phyloP scores from a whole-genome alignment of 1,139 yeast species.

The Pneumocystis canis region DNA sequence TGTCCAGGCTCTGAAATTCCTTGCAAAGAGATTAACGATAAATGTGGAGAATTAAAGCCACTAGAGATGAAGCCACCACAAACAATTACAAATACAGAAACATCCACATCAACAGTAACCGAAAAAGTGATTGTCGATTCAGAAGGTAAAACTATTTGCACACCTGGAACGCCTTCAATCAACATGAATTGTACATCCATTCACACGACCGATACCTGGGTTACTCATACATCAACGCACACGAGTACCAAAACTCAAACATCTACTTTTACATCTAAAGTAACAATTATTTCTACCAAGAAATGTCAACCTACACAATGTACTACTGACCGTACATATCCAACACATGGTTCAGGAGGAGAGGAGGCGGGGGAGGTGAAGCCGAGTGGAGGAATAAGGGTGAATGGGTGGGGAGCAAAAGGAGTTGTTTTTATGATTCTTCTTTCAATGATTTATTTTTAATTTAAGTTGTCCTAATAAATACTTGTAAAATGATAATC shows the following conservation, averaged over 20 bases:
- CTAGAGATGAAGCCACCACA: background rate
- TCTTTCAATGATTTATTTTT: too few species aligned
- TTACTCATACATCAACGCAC: background rate
- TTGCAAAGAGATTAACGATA: background rate
- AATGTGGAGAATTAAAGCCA: background rate
- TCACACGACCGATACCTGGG: background rate
- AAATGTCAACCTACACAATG: too few species aligned
- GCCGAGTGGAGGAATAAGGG: background rate
- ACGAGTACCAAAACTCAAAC: too few species aligned
- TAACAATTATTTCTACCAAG: too few species aligned
- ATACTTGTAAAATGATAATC: too few species aligned
- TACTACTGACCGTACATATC: too few species aligned
- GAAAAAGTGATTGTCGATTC: background rate
- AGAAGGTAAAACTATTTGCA: too few species aligned
- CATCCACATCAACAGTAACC: background rate
- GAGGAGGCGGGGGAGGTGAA: background rate
- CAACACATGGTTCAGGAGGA: background rate
- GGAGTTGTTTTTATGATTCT: too few species aligned
- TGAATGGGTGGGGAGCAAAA: background rate
- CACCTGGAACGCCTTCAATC: too few species aligned
- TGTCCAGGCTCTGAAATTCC: background rate
- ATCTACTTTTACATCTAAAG: too few species aligned
- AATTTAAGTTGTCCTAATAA: too few species aligned
- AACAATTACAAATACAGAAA: background rate
- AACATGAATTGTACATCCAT: background rate